These are phyloP conservation scores for Heritiera littoralis DNA, from an alignment of 345 rosid genomes.

Conservation along the genomic window DNA sequence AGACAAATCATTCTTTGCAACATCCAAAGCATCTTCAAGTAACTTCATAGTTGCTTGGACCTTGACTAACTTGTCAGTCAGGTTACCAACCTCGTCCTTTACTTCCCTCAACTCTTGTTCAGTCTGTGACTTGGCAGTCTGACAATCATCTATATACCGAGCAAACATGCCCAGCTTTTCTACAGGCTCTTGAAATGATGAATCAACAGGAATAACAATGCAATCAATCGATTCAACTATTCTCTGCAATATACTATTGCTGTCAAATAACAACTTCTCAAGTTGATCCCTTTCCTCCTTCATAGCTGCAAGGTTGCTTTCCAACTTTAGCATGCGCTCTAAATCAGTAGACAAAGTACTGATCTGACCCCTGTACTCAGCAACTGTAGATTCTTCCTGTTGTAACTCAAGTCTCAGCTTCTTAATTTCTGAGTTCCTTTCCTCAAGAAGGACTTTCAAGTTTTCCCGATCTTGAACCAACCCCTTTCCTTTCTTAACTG, in stretches of 20 bases:
- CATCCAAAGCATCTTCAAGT: slow-evolving; percentile 48
- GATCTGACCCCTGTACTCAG: slow-evolving; percentile 58
- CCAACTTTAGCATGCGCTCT: slow-evolving; percentile 57
- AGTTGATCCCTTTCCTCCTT: slow-evolving; percentile 59
- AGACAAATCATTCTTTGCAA: slow-evolving; percentile 47
- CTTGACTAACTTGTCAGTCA: slow-evolving; percentile 54
- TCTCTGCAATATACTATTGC: slow-evolving; percentile 51
- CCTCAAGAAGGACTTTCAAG: slow-evolving; percentile 60
- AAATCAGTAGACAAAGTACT: slow-evolving; percentile 49
- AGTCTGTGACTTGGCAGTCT: slow-evolving; percentile 47
- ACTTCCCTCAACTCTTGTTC: slow-evolving; percentile 56
- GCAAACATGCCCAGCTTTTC: slow-evolving; percentile 66
- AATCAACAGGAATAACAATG: slow-evolving; percentile 51
- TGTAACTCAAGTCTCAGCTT: slow-evolving; percentile 62
- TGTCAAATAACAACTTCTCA: slow-evolving; percentile 59
- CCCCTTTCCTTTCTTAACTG: slow-evolving; percentile 94
- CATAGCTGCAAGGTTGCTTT: slow-evolving; percentile 54
- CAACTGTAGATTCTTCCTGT: slow-evolving; percentile 49
- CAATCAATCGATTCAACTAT: slow-evolving; percentile 55
- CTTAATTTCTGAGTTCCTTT: slow-evolving; percentile 63
- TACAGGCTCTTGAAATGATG: slow-evolving; percentile 50
- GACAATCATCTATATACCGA: slow-evolving; percentile 53
- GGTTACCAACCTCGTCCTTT: slow-evolving; percentile 48
- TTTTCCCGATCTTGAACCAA: slow-evolving; percentile 83
- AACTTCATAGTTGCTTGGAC: slow-evolving; percentile 45